Conservation (phyloP, 441 rosid species). For the Pelargonium cotyledonis region DNA sequence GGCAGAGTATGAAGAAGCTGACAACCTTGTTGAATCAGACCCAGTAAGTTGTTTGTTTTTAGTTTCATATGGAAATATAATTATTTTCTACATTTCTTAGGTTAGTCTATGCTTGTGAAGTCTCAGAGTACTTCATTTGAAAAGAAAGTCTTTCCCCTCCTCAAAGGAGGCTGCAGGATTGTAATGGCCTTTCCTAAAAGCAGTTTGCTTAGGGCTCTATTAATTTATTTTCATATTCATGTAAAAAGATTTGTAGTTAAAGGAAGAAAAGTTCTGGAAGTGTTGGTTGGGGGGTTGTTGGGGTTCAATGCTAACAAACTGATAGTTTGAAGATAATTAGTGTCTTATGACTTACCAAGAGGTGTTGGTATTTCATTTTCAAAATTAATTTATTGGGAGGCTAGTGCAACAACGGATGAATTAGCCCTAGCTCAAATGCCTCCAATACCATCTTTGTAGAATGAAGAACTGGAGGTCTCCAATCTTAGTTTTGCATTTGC, state of each 20-base stretch:
- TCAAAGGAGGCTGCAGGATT: no score
- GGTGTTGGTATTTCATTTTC: neutral
- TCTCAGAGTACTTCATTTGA: neutral
- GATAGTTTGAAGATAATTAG: neutral
- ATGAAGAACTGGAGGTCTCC: neutral
- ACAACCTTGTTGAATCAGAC: constrained; percentile 66
- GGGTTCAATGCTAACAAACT: neutral
- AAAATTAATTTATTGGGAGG: neutral
- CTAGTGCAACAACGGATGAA: neutral
- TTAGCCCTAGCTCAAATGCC: neutral
- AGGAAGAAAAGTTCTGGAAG: constrained; percentile 1
- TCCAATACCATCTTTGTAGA: constrained; percentile 1
- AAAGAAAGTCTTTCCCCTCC: no score
- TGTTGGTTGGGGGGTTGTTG: no score
- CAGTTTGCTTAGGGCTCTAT: constrained; percentile 1
- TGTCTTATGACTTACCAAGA: neutral
- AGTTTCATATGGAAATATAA: neutral
- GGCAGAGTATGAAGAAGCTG: constrained; percentile 73
- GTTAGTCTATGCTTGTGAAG: neutral
- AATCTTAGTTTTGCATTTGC: neutral
- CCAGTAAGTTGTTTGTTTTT: constrained; percentile 49
- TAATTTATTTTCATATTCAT: neutral
- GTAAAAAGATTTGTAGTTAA: neutral
- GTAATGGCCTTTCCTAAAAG: neutral
- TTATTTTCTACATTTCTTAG: neutral